Conservation (phyloP, 495 filamentous ascomycete genomes). For the Penicillium macrosclerotiorum region DNA sequence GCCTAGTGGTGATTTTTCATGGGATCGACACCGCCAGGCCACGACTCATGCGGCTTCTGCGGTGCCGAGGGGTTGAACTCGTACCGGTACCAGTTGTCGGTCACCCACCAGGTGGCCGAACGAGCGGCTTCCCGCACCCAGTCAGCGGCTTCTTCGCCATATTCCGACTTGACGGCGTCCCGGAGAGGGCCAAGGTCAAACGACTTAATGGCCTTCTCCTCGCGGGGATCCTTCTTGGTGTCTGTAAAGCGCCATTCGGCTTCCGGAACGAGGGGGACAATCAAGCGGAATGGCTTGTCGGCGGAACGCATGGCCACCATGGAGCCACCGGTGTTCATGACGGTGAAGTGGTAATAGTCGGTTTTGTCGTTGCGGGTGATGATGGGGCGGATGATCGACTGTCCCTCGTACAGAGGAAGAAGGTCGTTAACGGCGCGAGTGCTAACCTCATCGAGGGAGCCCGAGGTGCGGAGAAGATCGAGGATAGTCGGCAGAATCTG, state of each 20-base stretch:
- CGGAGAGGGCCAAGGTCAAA: conserved; percentile 32
- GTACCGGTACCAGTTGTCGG: conserved; percentile 26
- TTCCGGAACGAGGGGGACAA: conserved; percentile 38
- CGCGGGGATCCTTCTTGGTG: conserved; percentile 33
- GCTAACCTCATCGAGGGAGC: conserved; percentile 34
- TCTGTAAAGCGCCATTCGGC: conserved; percentile 41
- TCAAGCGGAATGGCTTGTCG: conserved; percentile 35
- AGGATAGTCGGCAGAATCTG: conserved; percentile 52
- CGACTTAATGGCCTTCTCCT: conserved; percentile 28
- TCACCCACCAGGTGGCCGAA: conserved; percentile 39
- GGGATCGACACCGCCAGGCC: conserved; percentile 1
- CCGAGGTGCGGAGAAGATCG: conserved; percentile 46
- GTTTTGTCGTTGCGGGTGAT: conserved; percentile 31
- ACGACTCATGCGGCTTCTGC: conserved; percentile 3
- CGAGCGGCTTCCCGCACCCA: conserved; percentile 39
- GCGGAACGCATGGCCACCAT: conserved; percentile 41
- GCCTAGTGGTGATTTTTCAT: too few relatives aligned
- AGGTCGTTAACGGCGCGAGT: conserved; percentile 32
- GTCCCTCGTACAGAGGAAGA: conserved; percentile 45
- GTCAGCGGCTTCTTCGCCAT: conserved; percentile 35
- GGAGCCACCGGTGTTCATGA: conserved; percentile 47
- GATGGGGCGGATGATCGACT: conserved; percentile 44
- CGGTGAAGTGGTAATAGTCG: conserved; percentile 42
- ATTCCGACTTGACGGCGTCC: conserved; percentile 20
- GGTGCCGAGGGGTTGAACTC: conserved; percentile 10